Base-by-base conservation (phyloP, 2,329 filamentous ascomycete species). In the Pezicula neosporulosa region DNA sequence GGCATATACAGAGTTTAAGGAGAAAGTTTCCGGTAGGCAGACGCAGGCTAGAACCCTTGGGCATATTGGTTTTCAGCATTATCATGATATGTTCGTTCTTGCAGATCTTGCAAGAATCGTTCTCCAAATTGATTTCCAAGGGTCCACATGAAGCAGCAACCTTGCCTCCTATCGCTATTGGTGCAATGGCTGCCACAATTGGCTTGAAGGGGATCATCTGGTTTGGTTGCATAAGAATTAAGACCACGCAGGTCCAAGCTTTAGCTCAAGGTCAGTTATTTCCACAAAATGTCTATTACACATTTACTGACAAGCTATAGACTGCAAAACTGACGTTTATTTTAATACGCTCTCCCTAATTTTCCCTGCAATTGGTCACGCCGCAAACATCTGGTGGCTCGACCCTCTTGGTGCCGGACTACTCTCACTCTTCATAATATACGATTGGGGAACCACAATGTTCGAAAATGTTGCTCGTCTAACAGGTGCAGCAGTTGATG, bases 361-460 rank as follows among this genome's bases (percentile, higher is more conserved):
- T 4, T 84, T 84, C 60, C 81, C 81, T 0, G 70, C 82, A 35
- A 73, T 86, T 38, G 83, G 83, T 2, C 70, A 78, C 56, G 69
- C 76, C 39, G 69, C 77, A 3, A 64, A 77, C 21, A 60, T 83
- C 18, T 86, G 83, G 83, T 86, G 82, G 83, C 72, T 87, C 4
- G 83, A 87, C 62, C 69, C 73, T 5, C 69, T 77, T 0, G 83
- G 83, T 47, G 83, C 83, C 1, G 76, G 76, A 0, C 59, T 85
- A 0, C 70, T 87, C 0, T 85, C 82, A 0, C 68, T 86, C 3
- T 85, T 79, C 70, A 84, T 87, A 66, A 85, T 86, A 58, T 83
- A 78, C 68, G 83, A 87, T 66, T 86, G 83, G 83, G 77, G 75
- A 1, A 70, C 74, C 41, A 86, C 83, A 0, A 80, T 74, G 56